Evolutionary conservation across 2,329 filamentous ascomycete species (phyloP), one percentile per base, ranked within the genome.

Genomic region (Fusarium sp.): DNA sequence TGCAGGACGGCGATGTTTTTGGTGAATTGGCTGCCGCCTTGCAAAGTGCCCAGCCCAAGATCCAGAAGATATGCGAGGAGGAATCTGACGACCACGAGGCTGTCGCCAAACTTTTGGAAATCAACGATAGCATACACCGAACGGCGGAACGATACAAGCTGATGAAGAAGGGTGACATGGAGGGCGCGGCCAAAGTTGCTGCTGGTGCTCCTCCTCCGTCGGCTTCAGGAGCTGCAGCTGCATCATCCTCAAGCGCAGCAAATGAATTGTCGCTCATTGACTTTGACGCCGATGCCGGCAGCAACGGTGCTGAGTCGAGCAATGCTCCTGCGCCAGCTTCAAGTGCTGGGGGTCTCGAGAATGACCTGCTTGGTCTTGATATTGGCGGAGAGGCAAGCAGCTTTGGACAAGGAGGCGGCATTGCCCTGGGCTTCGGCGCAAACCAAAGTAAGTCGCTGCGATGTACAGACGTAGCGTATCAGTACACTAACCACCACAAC

Each of bases 41-140:
- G 41, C 91, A 92, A 74, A 97, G 90, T 72, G 95, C 95, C 3
- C 95, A 99, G 71, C 95, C 95, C 9, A 99, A 99, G 80, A 98
- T 99, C 65, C 94, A 98, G 74, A 97, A 92, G 78, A 99, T 99
- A 94, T 98, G 94, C 72, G 94, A 98, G 76, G 95, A 99, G 76
- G 95, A 99, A 73, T 97, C 93, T 10, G 94, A 98, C 60, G 95
- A 99, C 72, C 88, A 93, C 60, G 95, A 97, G 78, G 95, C 95
- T 6, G 95, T 99, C 6, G 91, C 93, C 38, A 97, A 97, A 77
- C 82, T 99, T 10, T 84, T 99, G 52, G 93, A 98, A 73, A 98
- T 99, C 72, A 99, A 99, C 73, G 95, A 99, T 76, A 97, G 93
- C 78, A 99, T 99, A 84, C 92, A 98, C 73, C 88, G 94, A 61